phyloP scores from a whole-genome alignment of 768 basidiomycete genomes.

The Kwoniella dendrophila region DNA sequence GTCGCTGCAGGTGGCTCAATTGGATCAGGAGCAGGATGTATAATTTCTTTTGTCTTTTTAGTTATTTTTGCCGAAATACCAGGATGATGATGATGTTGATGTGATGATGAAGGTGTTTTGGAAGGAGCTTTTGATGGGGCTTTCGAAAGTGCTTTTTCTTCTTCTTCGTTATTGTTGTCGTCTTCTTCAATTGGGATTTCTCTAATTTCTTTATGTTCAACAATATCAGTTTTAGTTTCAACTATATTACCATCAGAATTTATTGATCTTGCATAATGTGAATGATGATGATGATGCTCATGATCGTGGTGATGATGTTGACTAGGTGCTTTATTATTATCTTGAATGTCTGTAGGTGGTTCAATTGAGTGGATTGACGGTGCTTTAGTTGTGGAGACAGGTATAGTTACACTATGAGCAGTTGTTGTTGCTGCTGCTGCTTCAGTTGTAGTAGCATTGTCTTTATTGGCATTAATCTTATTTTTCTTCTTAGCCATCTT shows the following conservation, averaged over 20 bases:
- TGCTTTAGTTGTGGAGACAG: too few relatives aligned
- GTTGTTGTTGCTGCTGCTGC: neutral
- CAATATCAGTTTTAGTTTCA: constrained; percentile 25
- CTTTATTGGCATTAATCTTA: neutral
- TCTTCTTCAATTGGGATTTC: constrained; percentile 2
- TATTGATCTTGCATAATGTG: constrained; percentile 40
- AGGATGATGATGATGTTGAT: neutral
- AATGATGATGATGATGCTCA: constrained; percentile 44
- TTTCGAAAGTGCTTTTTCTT: neutral
- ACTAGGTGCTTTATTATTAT: neutral
- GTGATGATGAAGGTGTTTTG: neutral
- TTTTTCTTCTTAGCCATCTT: constrained; percentile 18
- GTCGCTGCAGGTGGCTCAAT: neutral
- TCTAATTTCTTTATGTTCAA: constrained; percentile 18
- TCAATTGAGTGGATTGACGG: constrained; percentile 1
- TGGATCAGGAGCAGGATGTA: neutral
- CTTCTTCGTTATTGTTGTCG: neutral
- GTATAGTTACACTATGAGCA: too few relatives aligned
- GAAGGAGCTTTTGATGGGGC: neutral
- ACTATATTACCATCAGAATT: constrained; percentile 18
- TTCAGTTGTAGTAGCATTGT: neutral
- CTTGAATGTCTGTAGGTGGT: neutral
- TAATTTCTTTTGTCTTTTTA: neutral
- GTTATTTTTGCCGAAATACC: neutral
- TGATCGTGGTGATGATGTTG: constrained; percentile 38